A percentile compares a stretch with the other conserved stretches of the same genome.
phyloP scores from a whole-genome alignment of 306 rosid species.

The Quercus variabilis region DNA sequence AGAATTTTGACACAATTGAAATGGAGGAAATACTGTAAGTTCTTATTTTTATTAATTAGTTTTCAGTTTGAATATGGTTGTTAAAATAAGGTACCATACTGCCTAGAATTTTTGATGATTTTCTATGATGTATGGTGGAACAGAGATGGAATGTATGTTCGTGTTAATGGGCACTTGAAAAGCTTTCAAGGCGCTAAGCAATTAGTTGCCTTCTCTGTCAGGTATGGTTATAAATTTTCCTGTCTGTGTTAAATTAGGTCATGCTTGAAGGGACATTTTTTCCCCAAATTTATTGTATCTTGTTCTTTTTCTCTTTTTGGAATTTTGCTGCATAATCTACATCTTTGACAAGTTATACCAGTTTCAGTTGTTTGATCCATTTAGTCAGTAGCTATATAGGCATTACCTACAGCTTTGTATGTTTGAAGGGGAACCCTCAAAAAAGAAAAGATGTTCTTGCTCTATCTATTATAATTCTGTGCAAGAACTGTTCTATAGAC shows the following conservation, averaged over 20 bases:
- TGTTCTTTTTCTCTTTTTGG: background rate
- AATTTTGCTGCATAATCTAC: background rate
- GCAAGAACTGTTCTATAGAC: background rate
- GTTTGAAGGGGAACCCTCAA: background rate
- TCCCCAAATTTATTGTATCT: background rate
- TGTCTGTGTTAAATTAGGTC: background rate
- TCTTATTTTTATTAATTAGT: constrained; percentile 17
- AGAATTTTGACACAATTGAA: constrained; percentile 63
- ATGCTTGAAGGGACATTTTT: background rate
- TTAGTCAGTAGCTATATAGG: background rate
- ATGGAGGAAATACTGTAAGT: constrained; percentile 76
- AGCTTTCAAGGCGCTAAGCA: constrained; percentile 70
- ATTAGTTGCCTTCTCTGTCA: constrained; percentile 74
- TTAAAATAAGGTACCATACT: background rate
- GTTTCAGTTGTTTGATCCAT: background rate
- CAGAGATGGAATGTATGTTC: constrained; percentile 58
- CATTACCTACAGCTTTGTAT: background rate
- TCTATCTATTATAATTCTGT: background rate
- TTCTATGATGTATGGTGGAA: constrained; percentile 13
- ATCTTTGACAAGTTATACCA: background rate
- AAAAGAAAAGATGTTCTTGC: background rate
- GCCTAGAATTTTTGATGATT: background rate
- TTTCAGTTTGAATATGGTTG: background rate
- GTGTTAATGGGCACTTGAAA: constrained; percentile 80
- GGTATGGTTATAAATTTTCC: constrained; percentile 33